Conservation (phyloP, 768 basidiomycete species). For the Chalciporus piperatus region DNA sequence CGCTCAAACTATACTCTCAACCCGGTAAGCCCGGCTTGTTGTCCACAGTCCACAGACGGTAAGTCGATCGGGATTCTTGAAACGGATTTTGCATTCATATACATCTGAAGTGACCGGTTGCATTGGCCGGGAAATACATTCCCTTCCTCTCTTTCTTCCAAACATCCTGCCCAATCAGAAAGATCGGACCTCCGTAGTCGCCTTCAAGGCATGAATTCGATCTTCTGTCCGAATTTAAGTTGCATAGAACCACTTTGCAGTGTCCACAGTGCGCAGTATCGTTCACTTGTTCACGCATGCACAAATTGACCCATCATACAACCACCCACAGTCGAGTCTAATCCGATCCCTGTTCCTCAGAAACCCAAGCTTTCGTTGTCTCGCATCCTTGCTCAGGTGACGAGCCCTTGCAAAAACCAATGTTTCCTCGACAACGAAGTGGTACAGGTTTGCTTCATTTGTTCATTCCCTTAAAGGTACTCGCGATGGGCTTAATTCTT, state of each 20-base stretch:
- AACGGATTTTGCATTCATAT: constrained; percentile 9
- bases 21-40: constrained; percentile 28
- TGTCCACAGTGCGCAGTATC: constrained; percentile 41
- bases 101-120: constrained; percentile 31
- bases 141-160: constrained; percentile 18
- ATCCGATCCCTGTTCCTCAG: constrained; percentile 12
- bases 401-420: constrained; percentile 24
- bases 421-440: constrained; percentile 24
- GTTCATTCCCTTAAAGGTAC: neutral
- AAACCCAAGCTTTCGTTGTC: neutral
- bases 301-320: constrained; percentile 15
- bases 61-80: constrained; percentile 22
- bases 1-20: constrained; percentile 32
- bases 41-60: constrained; percentile 21
- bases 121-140: constrained; percentile 26
- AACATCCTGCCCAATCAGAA: constrained; percentile 2
- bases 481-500: neutral
- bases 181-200: constrained; percentile 21
- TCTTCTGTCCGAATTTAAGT: constrained; percentile 53
- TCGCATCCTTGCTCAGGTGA: constrained; percentile 5
- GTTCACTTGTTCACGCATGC: constrained; percentile 1
- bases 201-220: constrained; percentile 34
- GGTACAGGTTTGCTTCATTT: constrained; percentile 13
- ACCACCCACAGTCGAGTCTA: constrained; percentile 20
- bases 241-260: constrained; percentile 51